A percentile compares a stretch with the other conserved stretches of the same genome.
phyloP scores from a whole-genome alignment of 169 alveolate genomes.

The Eimeria maxima region DNA sequence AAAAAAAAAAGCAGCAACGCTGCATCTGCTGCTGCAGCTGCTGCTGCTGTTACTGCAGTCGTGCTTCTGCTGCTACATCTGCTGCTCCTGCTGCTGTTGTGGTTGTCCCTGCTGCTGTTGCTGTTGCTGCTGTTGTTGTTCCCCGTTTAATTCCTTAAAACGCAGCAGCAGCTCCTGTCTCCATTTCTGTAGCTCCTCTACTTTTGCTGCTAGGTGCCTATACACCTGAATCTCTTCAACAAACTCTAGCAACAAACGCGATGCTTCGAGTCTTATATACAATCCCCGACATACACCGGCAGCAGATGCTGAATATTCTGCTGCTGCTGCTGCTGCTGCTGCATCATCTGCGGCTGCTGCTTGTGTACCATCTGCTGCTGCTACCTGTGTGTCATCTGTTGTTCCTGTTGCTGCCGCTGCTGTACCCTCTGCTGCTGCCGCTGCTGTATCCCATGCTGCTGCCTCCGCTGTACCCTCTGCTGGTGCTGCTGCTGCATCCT shows the following conservation, averaged over 20 bases:
- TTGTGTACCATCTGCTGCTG: background rate
- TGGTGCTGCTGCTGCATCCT: background rate
- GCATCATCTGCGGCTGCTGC: background rate
- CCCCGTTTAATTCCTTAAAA: background rate
- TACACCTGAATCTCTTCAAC: slow-evolving; percentile 12
- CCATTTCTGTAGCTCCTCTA: slow-evolving; percentile 26
- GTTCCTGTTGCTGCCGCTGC: too few relatives aligned
- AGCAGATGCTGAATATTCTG: background rate
- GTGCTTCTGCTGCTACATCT: background rate
- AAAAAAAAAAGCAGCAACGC: too few relatives aligned
- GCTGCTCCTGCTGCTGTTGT: slow-evolving; percentile 1
- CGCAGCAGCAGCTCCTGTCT: slow-evolving; percentile 42
- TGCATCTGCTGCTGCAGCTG: too few relatives aligned
- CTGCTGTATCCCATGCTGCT: background rate
- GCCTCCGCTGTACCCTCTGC: background rate
- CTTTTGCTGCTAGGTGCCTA: slow-evolving; percentile 30
- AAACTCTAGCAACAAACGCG: slow-evolving; percentile 50
- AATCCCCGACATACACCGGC: slow-evolving; percentile 11
- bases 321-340: background rate
- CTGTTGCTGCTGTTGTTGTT: slow-evolving; percentile 12
- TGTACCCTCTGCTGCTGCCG: too few relatives aligned
- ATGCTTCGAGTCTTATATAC: slow-evolving; percentile 7
- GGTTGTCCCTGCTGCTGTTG: background rate
- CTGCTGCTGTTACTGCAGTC: too few relatives aligned
- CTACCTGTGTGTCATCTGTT: too few relatives aligned